These are phyloP conservation scores for Vigna angularis DNA, from an alignment of 306 rosid genomes.

Conservation along the genomic window DNA sequence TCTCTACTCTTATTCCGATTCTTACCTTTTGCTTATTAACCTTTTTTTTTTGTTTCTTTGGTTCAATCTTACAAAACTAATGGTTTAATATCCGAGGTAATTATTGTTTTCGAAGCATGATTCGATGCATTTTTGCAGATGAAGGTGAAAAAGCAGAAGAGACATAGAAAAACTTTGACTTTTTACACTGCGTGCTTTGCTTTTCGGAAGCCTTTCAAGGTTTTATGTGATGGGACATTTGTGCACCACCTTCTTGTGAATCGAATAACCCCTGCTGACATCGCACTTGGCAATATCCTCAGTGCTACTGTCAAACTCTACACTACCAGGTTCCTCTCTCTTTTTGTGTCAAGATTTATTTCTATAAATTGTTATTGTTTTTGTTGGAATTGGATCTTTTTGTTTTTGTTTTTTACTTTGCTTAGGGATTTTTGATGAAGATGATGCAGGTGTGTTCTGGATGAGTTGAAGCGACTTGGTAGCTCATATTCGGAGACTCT, in stretches of 20 bases:
- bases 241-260: slow-evolving; percentile 71
- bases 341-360: no score
- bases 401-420: no score
- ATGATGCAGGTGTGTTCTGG: no score
- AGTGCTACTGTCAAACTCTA: slow-evolving; percentile 51
- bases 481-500: no score
- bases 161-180: slow-evolving; percentile 72
- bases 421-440: no score
- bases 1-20: no score
- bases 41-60: background rate
- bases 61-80: background rate
- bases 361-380: no score
- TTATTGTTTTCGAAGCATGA: background rate
- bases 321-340: no score
- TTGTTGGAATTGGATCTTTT: no score
- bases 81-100: background rate
- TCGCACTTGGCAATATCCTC: slow-evolving; percentile 61
- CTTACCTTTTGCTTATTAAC: no score
- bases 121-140: slow-evolving; percentile 48
- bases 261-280: slow-evolving; percentile 74
- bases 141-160: slow-evolving; percentile 76
- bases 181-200: slow-evolving; percentile 79
- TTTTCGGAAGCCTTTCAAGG: slow-evolving; percentile 74
- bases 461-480: no score
- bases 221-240: slow-evolving; percentile 83